A percentile compares a stretch with the other conserved stretches of the same genome.
Evolutionary conservation across 1,284 basidiomycete genomes (phyloP).

Genomic region (Ceratobasidium sp.): DNA sequence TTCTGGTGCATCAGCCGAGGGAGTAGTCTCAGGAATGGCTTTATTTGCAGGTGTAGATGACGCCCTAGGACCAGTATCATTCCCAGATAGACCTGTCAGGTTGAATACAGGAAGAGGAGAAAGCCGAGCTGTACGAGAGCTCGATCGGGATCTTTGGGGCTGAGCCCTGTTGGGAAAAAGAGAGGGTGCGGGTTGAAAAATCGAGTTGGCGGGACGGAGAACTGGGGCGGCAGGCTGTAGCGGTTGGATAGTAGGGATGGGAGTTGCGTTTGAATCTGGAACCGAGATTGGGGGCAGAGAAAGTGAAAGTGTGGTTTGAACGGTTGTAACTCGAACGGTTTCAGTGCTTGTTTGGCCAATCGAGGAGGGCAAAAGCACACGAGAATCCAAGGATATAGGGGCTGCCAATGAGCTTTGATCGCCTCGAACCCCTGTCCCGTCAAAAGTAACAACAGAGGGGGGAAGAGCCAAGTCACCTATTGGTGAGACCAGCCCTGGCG

Average conservation of each 20-base stretch:
- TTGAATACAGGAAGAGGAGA: constrained; percentile 24
- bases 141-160: constrained; percentile 16
- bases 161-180: not conserved
- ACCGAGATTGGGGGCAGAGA: not conserved
- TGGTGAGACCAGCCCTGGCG: constrained; percentile 12
- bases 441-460: constrained; percentile 11
- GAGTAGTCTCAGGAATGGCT: too few species aligned
- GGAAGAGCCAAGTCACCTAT: constrained; percentile 25
- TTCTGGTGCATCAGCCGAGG: too few species aligned
- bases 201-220: constrained; percentile 1
- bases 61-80: not conserved
- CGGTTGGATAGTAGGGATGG: not conserved
- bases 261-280: not conserved
- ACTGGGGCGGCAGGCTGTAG: not conserved
- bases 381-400: not conserved
- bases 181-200: not conserved
- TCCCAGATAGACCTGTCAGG: constrained; percentile 2
- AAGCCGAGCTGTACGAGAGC: constrained; percentile 19
- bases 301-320: not conserved
- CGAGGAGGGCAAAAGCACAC: not conserved
- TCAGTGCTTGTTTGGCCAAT: not conserved
- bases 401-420: not conserved
- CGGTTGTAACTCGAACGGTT: not conserved
- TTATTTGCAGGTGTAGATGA: not conserved
- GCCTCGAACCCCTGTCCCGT: not conserved